Evolutionary conservation across 345 rosid genomes (phyloP), one percentile per base, ranked within the genome.

Genomic region (Erysimum cheiranthoides): DNA sequence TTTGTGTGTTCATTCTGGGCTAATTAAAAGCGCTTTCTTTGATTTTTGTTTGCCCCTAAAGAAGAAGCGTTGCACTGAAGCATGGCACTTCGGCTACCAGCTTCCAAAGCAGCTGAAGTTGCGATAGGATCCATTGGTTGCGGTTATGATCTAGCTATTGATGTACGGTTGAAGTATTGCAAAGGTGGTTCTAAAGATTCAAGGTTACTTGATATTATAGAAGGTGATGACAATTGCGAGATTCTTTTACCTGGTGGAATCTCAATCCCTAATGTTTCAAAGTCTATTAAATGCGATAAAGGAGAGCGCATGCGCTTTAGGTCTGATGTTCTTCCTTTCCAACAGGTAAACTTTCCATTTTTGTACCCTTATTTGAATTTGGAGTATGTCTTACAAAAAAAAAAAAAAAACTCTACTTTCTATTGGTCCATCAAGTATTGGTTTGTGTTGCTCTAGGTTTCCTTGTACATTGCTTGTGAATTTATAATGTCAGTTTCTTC

Each of bases 201-300:
- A 0, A 80, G 84, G 10, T 83, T 94, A 46, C 91, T 94, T 50
- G 92, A 92, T 77, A 84, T 94, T 70, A 86, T 82, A 74, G 86
- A 88, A 42, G 87, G 65, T 27, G 88, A 74, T 18, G 88, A 76
- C 3, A 82, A 82, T 12, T 81, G 73, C 13, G 92, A 94, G 73
- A 83, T 92, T 78, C 81, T 86, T 66, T 81, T 94, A 30, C 97
- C 97, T 0, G 98, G 96, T 69, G 98, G 97, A 46, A 82, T 92
- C 79, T 82, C 86, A 1, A 85, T 95, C 4, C 86, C 88, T 8
- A 82, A 88, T 31, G 98, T 95, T 30, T 80, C 99, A 7, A 90
- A 86, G 78, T 89, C 91, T 21, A 89, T 95, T 30, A 90, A 92
- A 78, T 95, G 99, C 45, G 98, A 91, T 73, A 93, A 91, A 83